Evolutionary conservation across 305 asterid species (phyloP).

Genomic region (Fraxinus greggii): DNA sequence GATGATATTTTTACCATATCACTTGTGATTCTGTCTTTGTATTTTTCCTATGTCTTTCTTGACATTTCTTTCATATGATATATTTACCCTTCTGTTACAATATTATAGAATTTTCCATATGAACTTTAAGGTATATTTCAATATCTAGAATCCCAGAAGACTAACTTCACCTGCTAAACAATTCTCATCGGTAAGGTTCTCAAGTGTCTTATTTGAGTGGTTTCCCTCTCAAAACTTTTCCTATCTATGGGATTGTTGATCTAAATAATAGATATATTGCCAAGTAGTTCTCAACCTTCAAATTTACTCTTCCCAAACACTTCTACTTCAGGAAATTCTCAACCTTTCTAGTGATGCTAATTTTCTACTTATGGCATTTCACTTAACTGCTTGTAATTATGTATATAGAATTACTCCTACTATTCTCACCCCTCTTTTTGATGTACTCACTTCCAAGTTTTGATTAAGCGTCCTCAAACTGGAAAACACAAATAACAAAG

Average conservation of each 20-base stretch:
- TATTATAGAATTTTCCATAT: not conserved
- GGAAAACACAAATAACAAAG: not conserved
- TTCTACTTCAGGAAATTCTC: not conserved
- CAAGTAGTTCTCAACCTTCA: not conserved
- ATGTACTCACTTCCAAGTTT: not conserved
- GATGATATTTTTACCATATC: not conserved
- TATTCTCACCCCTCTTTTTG: not conserved
- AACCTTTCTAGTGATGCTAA: not conserved
- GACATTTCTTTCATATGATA: not conserved
- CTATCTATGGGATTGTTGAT: not conserved
- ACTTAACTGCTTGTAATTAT: not conserved
- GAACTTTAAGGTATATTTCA: not conserved
- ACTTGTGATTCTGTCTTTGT: not conserved
- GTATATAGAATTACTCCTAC: not conserved
- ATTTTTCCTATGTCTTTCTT: not conserved
- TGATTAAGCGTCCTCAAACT: not conserved
- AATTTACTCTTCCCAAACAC: not conserved
- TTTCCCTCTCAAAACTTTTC: not conserved
- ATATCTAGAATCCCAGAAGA: not conserved
- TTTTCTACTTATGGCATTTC: not conserved
- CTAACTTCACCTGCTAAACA: not conserved
- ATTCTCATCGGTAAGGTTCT: not conserved
- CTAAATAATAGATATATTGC: not conserved
- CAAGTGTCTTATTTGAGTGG: not conserved
- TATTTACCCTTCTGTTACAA: not conserved